These are phyloP conservation scores for Alternaria alternata DNA, from an alignment of 2,329 filamentous ascomycete species.

Conservation along the genomic window DNA sequence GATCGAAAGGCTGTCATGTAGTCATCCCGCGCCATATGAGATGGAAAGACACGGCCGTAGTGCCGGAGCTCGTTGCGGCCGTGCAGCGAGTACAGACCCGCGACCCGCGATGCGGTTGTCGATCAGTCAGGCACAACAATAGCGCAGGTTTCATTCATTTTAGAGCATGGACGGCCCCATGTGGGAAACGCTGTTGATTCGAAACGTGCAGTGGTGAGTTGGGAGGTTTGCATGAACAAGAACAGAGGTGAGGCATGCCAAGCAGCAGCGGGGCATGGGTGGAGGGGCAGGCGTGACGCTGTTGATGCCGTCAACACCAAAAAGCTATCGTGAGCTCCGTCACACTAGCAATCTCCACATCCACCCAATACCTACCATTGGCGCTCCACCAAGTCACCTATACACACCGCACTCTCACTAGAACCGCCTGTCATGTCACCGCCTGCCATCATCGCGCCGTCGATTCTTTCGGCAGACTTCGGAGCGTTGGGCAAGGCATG, in stretches of 20 bases:
- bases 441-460: conserved; percentile 92
- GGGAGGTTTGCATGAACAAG: not conserved
- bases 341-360: conserved; percentile 33
- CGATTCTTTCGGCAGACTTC: conserved; percentile 98
- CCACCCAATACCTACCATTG: conserved; percentile 27
- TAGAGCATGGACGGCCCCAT: conserved; percentile 1
- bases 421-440: conserved; percentile 73
- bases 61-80: not conserved
- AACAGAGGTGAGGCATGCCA: conserved; percentile 22
- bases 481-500: conserved; percentile 87
- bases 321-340: conserved; percentile 39
- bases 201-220: conserved; percentile 1
- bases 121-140: not conserved
- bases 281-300: conserved; percentile 29
- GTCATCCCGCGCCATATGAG: conserved; percentile 11
- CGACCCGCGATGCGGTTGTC: conserved; percentile 3
- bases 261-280: conserved; percentile 23
- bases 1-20: not conserved
- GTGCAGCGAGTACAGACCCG: conserved; percentile 1
- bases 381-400: conserved; percentile 21
- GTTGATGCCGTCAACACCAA: conserved; percentile 45
- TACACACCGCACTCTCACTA: conserved; percentile 12
- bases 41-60: not conserved
- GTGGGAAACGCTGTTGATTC: not conserved
- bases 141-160: not conserved